These are phyloP conservation scores for Penicillium dipodomyicola DNA, from an alignment of 495 filamentous ascomycete species.

Conservation along the genomic window DNA sequence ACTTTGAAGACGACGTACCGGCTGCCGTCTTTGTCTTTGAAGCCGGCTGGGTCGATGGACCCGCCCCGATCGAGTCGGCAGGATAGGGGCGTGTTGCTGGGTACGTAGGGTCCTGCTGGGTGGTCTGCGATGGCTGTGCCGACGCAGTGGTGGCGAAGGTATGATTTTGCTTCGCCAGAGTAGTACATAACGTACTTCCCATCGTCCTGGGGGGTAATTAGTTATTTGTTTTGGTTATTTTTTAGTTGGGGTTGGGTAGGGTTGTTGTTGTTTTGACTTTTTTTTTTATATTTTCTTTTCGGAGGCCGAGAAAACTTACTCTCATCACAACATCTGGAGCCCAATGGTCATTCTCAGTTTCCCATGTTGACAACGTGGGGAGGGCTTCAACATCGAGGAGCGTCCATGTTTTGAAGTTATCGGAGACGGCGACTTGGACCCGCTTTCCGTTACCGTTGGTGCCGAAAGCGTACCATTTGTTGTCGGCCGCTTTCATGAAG, in stretches of 20 bases:
- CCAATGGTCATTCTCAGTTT: constrained; percentile 34
- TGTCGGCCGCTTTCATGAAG: constrained; percentile 33
- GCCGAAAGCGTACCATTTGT: constrained; percentile 43
- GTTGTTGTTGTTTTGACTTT: background rate
- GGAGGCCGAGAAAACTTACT: background rate
- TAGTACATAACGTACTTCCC: constrained; percentile 61
- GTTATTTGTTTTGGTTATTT: background rate
- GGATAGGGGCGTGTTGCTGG: constrained; percentile 43
- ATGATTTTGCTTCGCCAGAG: constrained; percentile 42
- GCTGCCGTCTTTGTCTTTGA: constrained; percentile 50
- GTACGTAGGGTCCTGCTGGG: constrained; percentile 51
- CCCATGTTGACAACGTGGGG: constrained; percentile 35
- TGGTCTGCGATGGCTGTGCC: constrained; percentile 48
- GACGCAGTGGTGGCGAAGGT: constrained; percentile 51
- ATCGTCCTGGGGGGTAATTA: constrained; percentile 31
- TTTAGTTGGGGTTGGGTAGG: background rate
- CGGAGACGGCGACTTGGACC: constrained; percentile 37
- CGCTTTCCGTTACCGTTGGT: constrained; percentile 36
- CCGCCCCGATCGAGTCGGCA: constrained; percentile 54
- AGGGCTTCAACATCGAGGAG: constrained; percentile 40
- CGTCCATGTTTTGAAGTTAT: constrained; percentile 37
- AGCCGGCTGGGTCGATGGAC: constrained; percentile 58
- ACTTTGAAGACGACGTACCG: constrained; percentile 62
- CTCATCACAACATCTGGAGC: constrained; percentile 40
- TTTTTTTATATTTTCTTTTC: background rate